Evolutionary conservation across 2,329 filamentous ascomycete species (phyloP).

Genomic region (Epichloe uncinata): DNA sequence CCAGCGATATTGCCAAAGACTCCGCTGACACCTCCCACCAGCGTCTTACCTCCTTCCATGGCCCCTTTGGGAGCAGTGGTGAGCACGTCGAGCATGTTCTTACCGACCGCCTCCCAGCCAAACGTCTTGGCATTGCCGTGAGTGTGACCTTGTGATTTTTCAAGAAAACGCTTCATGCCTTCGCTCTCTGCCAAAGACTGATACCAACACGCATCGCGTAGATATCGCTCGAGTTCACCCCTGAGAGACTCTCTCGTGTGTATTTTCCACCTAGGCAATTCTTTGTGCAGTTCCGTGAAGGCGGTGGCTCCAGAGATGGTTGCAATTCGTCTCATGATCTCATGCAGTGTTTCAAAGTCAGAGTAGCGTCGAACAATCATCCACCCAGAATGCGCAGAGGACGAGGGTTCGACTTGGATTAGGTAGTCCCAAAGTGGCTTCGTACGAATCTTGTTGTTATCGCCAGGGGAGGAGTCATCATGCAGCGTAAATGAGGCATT

Average conservation of each 20-base stretch:
- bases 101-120: slow-evolving; percentile 74
- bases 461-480: slow-evolving; percentile 60
- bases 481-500: slow-evolving; percentile 75
- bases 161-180: slow-evolving; percentile 90
- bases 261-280: slow-evolving; percentile 70
- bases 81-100: slow-evolving; percentile 80
- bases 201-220: slow-evolving; percentile 70
- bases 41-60: slow-evolving; percentile 69
- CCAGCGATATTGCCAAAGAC: slow-evolving; percentile 61
- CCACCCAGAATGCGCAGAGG: slow-evolving; percentile 72
- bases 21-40: slow-evolving; percentile 77
- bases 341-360: slow-evolving; percentile 87
- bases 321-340: slow-evolving; percentile 80
- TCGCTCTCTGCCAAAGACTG: slow-evolving; percentile 79
- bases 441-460: slow-evolving; percentile 55
- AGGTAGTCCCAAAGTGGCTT: slow-evolving; percentile 78
- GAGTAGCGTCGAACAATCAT: slow-evolving; percentile 86
- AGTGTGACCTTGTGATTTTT: slow-evolving; percentile 65
- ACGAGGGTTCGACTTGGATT: slow-evolving; percentile 80
- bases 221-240: slow-evolving; percentile 72
- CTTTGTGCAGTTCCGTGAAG: slow-evolving; percentile 64
- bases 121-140: slow-evolving; percentile 43
- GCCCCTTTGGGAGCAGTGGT: slow-evolving; percentile 81
- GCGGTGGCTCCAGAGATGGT: slow-evolving; percentile 65
- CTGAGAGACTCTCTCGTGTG: slow-evolving; percentile 66